phyloP scores from a whole-genome alignment of 306 rosid species.

The Cucumis sativus region Cucumber_9930_V3 NC_026658.2:266001-266500 shows the following conservation, averaged over 20 bases:
- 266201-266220: not conserved
- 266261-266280: slow-evolving; percentile 59
- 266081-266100: not conserved
- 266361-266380: slow-evolving; percentile 93
- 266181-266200: not conserved
- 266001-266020: not conserved
- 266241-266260: slow-evolving; percentile 3
- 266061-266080: not conserved
- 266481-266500: not conserved
- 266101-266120: not conserved
- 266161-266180: not conserved
- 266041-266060: not conserved
- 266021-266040: not conserved
- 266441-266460: not conserved
- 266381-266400: slow-evolving; percentile 21
- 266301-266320: slow-evolving; percentile 80
- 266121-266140: not conserved
- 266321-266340: slow-evolving; percentile 87
- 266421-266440: not conserved
- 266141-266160: not conserved
- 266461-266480: not conserved
- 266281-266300: slow-evolving; percentile 44
- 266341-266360: slow-evolving; percentile 75
- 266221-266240: not conserved
- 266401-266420: not conserved